A percentile compares a stretch with the other conserved stretches of the same genome.
Conservation (phyloP, 306 rosid genomes). For the Trichosanthes cucumerina region DNA sequence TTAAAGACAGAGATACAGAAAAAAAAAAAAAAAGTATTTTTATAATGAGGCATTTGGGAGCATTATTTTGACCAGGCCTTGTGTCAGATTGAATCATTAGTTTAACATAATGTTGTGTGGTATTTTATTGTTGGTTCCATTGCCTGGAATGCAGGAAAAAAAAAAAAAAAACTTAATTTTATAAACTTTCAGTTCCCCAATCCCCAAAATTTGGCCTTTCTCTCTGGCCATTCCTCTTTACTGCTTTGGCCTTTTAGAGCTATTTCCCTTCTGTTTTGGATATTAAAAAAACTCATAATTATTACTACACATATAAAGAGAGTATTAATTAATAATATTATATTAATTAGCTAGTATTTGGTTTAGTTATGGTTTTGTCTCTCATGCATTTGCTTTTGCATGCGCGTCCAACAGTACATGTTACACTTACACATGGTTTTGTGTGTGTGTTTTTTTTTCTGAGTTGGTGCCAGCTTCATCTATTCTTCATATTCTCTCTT, state of each 20-base stretch:
- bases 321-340: background rate
- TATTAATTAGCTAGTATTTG: background rate
- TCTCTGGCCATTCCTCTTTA: slow-evolving; percentile 39
- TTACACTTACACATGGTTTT: slow-evolving; percentile 13
- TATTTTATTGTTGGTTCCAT: slow-evolving; percentile 1
- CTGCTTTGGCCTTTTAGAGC: slow-evolving; percentile 7
- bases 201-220: slow-evolving; percentile 59
- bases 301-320: background rate
- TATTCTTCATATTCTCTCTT: background rate
- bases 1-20: background rate
- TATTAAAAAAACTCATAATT: slow-evolving; percentile 10
- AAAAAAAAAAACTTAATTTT: background rate
- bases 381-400: slow-evolving; percentile 12
- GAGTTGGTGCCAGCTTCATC: slow-evolving; percentile 2
- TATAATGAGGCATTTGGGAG: background rate
- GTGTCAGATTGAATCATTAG: slow-evolving; percentile 2
- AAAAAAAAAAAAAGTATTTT: background rate
- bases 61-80: background rate
- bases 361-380: slow-evolving; percentile 3
- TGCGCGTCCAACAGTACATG: slow-evolving; percentile 18
- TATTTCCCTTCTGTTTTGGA: background rate
- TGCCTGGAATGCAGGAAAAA: background rate
- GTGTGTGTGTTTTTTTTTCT: background rate
- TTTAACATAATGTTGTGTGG: slow-evolving; percentile 5
- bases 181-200: slow-evolving; percentile 23